Evolutionary conservation across 2,329 filamentous ascomycete species (phyloP).

Genomic region (Sarocladiaceae sp.): DNA sequence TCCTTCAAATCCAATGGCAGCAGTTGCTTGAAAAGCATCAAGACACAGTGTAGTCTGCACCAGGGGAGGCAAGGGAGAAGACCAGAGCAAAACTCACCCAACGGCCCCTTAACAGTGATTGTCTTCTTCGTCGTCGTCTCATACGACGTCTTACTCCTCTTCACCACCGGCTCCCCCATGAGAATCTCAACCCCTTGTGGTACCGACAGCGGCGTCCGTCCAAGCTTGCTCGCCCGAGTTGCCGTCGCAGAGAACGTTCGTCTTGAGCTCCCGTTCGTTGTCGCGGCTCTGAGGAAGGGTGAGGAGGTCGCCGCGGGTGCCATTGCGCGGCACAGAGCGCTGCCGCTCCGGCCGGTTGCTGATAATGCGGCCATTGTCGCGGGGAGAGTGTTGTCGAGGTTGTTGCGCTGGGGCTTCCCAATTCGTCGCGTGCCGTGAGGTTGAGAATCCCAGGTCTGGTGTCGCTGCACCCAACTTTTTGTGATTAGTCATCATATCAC

Average conservation of each 20-base stretch:
- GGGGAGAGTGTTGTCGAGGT: slow-evolving; percentile 9
- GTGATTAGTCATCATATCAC: slow-evolving; percentile 28
- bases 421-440: slow-evolving; percentile 8
- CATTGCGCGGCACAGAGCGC: slow-evolving; percentile 50
- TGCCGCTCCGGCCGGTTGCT: slow-evolving; percentile 48
- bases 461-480: slow-evolving; percentile 22
- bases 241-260: slow-evolving; percentile 64
- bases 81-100: slow-evolving; percentile 58
- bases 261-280: neutral
- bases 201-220: slow-evolving; percentile 70
- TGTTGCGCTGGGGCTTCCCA: slow-evolving; percentile 9
- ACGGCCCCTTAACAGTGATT: slow-evolving; percentile 72
- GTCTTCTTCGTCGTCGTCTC: slow-evolving; percentile 57
- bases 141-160: slow-evolving; percentile 51
- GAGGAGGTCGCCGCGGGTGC: slow-evolving; percentile 34
- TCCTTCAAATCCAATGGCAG: too few relatives aligned
- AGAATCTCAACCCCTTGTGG: slow-evolving; percentile 77
- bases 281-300: too few relatives aligned
- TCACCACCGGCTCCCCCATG: slow-evolving; percentile 54
- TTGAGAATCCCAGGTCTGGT: slow-evolving; percentile 12
- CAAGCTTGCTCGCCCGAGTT: slow-evolving; percentile 71
- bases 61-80: too few relatives aligned
- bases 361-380: slow-evolving; percentile 49
- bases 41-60: too few relatives aligned
- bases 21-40: too few relatives aligned